Base-by-base conservation (phyloP, 768 basidiomycete species). In the Hygrophorus russula region DNA sequence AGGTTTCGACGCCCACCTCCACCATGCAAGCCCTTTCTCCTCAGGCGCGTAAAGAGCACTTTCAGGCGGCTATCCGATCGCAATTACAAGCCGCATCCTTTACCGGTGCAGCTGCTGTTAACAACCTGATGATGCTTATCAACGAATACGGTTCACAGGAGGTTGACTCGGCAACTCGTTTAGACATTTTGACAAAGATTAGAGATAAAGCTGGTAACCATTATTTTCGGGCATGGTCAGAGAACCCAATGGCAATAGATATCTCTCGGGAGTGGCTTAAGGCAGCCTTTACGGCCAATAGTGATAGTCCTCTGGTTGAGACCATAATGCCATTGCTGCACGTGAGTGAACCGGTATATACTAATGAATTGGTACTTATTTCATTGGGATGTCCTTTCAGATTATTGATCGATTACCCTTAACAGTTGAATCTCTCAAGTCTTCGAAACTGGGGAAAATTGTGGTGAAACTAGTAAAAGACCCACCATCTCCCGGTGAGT, bases 251-350 rank as follows among this genome's bases (percentile, higher is more conserved):
- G 31, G 88, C 85, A 13, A 78, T 90, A 66, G 83, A 84, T 47
- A 70, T 89, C 29, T 76, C 83, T 34, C 73, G 83, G 39, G 83
- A 85, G 51, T 91, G 88, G 88, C 62, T 91, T 46, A 85, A 80
- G 62, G 69, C 80, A 1, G 82, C 74, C 17, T 73, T 76, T 45
- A 67, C 70, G 20, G 73, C 69, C 37, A 76, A 75, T 47, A 65
- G 57, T 44, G 78, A 80, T 45, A 65, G 56, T 44, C 63, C 70
- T 48, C 57, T 80, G 46, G 70, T 74, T 41, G 82, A 87, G 57
- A 88, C 84, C 4, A 76, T 81, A 45, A 91, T 89, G 88, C 87
- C 87, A 27, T 66, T 90, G 52, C 66, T 91, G 40, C 85, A 89
- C 64, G 88, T 90, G 64, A 69, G 87, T 76, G 41, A 42, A 32